A percentile compares a stretch with the other conserved stretches of the same genome.
These are phyloP conservation scores for Amaranthus hypochondriacus DNA, from an alignment of 148 eudicot species.

Conservation along the genomic window DNA sequence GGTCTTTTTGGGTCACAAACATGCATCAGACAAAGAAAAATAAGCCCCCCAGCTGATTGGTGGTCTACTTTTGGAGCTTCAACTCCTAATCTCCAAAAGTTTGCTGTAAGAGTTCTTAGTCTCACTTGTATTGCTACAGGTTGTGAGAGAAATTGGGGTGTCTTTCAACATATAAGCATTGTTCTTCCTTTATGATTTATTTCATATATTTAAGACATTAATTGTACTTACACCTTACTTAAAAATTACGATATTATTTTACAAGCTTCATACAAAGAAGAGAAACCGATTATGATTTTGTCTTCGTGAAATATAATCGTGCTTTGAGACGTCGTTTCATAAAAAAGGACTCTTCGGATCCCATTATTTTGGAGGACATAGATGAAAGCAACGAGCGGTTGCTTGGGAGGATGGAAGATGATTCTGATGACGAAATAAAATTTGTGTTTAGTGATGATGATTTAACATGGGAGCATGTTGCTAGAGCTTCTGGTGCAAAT, in stretches of 20 bases:
- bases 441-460: no score
- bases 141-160: neutral
- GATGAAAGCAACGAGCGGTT: conserved; percentile 15
- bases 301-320: conserved; percentile 7
- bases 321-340: neutral
- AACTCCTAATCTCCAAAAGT: conserved; percentile 3
- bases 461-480: no score
- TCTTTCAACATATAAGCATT: conserved; percentile 4
- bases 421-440: neutral
- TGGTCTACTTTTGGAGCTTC: conserved; percentile 6
- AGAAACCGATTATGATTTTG: conserved; percentile 4
- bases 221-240: neutral
- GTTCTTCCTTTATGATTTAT: neutral
- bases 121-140: conserved; percentile 8
- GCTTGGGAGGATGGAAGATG: neutral
- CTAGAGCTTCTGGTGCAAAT: no score
- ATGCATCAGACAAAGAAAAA: neutral
- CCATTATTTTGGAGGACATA: conserved; percentile 9
- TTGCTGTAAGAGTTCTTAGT: conserved; percentile 11
- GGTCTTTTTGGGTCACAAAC: conserved; percentile 1
- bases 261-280: conserved; percentile 16
- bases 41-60: neutral
- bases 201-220: neutral
- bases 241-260: neutral
- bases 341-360: neutral